Conservation (phyloP, 495 filamentous ascomycete species). For the Hypoxylon lienhwacheense region DNA sequence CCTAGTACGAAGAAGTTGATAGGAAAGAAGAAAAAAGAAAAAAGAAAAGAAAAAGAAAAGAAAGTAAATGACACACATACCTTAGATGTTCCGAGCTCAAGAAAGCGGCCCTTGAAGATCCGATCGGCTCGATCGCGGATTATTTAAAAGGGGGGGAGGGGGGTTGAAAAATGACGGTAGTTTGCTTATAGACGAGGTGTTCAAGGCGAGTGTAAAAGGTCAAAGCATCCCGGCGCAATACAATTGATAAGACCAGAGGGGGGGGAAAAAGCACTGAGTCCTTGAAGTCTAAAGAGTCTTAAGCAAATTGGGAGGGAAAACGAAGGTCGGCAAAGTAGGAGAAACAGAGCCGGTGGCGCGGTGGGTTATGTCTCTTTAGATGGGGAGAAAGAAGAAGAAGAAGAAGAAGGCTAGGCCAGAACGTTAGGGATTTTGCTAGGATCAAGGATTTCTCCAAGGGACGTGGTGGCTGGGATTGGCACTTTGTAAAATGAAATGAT, state of each 20-base stretch:
- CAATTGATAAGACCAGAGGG: conserved; percentile 21
- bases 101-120: conserved; percentile 24
- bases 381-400: conserved; percentile 19
- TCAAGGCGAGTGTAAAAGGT: conserved; percentile 17
- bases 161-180: background rate
- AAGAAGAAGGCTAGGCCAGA: conserved; percentile 12
- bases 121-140: conserved; percentile 20
- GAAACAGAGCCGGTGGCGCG: conserved; percentile 29
- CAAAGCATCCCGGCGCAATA: conserved; percentile 33
- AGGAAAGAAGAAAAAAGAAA: conserved; percentile 11
- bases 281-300: no score
- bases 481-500: conserved; percentile 34
- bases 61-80: conserved; percentile 20
- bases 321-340: conserved; percentile 17
- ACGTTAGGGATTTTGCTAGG: conserved; percentile 20
- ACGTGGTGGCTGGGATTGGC: conserved; percentile 25
- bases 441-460: conserved; percentile 29
- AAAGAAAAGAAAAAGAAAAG: conserved; percentile 2
- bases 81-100: conserved; percentile 23
- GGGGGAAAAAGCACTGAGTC: conserved; percentile 14
- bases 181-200: conserved; percentile 8
- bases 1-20: conserved; percentile 16
- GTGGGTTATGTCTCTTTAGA: conserved; percentile 30
- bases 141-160: no score
- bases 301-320: conserved; percentile 6